These are phyloP conservation scores for Aspergillus cavernicola DNA, from an alignment of 495 filamentous ascomycete species.

Conservation along the genomic window DNA sequence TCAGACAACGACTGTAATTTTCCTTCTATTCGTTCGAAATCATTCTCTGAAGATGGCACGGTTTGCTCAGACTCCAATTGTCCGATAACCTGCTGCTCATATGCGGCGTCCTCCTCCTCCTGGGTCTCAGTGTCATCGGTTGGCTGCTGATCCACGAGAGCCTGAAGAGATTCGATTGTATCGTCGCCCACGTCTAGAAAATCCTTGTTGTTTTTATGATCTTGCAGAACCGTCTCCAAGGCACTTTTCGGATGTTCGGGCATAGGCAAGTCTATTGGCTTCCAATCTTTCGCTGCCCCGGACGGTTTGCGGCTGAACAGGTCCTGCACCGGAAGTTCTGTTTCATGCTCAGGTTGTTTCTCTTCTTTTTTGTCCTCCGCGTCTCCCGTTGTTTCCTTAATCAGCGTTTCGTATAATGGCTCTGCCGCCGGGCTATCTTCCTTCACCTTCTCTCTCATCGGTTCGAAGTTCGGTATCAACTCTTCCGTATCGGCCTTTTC, in stretches of 20 bases:
- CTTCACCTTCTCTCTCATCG: neutral
- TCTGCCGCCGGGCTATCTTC: neutral
- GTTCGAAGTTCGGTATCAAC: neutral
- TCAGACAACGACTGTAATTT: slow-evolving; percentile 55
- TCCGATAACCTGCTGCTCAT: slow-evolving; percentile 31
- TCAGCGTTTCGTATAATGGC: neutral
- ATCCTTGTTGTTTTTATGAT: slow-evolving; percentile 44
- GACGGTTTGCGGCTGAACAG: neutral
- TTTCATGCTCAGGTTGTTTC: neutral
- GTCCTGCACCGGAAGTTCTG: neutral
- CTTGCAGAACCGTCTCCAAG: slow-evolving; percentile 51
- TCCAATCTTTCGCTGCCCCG: slow-evolving; percentile 1
- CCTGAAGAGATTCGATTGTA: slow-evolving; percentile 60
- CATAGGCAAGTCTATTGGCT: slow-evolving; percentile 23
- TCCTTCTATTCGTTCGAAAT: slow-evolving; percentile 56
- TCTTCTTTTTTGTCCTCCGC: neutral
- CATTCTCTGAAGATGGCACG: slow-evolving; percentile 32
- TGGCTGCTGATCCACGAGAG: slow-evolving; percentile 43
- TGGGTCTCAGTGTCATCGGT: slow-evolving; percentile 30
- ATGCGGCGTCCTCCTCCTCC: slow-evolving; percentile 34
- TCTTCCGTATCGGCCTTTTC: neutral
- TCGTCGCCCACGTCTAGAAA: slow-evolving; percentile 51
- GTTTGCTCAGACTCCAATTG: slow-evolving; percentile 32
- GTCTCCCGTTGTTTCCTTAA: neutral
- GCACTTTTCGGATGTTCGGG: slow-evolving; percentile 48